phyloP scores from a whole-genome alignment of 371 early-diverging fungal genomes.

The Coemansia sp. region DNA sequence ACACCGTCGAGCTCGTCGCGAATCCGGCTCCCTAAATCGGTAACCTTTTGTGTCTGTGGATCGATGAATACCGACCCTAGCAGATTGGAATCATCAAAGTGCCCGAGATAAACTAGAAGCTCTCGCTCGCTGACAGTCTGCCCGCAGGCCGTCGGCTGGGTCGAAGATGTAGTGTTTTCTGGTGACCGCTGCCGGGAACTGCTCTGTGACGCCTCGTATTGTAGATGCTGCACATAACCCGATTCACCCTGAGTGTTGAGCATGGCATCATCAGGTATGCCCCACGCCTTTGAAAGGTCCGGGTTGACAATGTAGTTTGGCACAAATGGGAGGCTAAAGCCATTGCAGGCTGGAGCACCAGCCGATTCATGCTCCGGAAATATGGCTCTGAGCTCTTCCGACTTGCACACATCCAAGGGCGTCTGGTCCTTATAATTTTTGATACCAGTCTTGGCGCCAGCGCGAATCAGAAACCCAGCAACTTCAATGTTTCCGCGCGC shows the following conservation, averaged over 20 bases:
- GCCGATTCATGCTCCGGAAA: slow-evolving; percentile 29
- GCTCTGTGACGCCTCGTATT: slow-evolving; percentile 30
- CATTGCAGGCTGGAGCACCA: not conserved
- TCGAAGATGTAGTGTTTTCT: not conserved
- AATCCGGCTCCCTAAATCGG: slow-evolving; percentile 19
- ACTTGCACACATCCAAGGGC: slow-evolving; percentile 56
- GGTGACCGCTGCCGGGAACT: slow-evolving; percentile 7
- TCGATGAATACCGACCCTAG: slow-evolving; percentile 39
- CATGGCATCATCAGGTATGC: slow-evolving; percentile 64
- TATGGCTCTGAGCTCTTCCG: slow-evolving; percentile 50
- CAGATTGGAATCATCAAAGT: slow-evolving; percentile 14
- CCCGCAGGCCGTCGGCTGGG: not conserved
- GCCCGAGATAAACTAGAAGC: slow-evolving; percentile 31
- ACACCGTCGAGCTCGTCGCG: slow-evolving; percentile 62
- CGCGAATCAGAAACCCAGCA: slow-evolving; percentile 57
- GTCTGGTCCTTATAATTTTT: slow-evolving; percentile 54
- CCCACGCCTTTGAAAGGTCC: slow-evolving; percentile 71
- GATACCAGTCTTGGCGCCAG: slow-evolving; percentile 55
- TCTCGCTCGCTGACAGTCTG: slow-evolving; percentile 25
- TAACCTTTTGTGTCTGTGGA: slow-evolving; percentile 19
- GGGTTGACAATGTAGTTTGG: slow-evolving; percentile 71
- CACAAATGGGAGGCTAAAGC: slow-evolving; percentile 56
- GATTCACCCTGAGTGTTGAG: slow-evolving; percentile 27
- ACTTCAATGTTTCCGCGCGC: slow-evolving; percentile 56
- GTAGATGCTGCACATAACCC: slow-evolving; percentile 28